Conservation (phyloP, 2,329 filamentous ascomycete species). For the Mollisia scopiformis region DNA sequence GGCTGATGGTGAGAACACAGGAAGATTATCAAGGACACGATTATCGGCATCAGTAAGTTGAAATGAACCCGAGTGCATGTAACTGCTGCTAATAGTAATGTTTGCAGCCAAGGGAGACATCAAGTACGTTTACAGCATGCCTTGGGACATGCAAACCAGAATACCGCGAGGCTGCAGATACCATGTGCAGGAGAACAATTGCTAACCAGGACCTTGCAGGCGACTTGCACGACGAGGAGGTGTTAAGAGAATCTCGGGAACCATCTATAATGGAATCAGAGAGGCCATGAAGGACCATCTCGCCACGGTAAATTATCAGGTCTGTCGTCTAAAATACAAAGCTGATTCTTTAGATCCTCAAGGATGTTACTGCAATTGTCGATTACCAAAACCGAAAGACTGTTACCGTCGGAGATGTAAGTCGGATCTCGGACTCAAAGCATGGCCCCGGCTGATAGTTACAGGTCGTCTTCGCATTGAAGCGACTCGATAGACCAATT, state of each 20-base stretch:
- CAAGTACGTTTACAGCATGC: slow-evolving; percentile 42
- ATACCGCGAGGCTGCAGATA: background rate
- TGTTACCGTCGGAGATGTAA: slow-evolving; percentile 63
- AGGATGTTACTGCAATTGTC: slow-evolving; percentile 50
- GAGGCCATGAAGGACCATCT: slow-evolving; percentile 54
- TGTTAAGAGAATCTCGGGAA: slow-evolving; percentile 70
- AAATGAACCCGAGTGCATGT: background rate
- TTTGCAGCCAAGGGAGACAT: slow-evolving; percentile 56
- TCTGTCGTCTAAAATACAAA: background rate
- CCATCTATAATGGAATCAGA: slow-evolving; percentile 67
- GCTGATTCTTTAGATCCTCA: slow-evolving; percentile 50
- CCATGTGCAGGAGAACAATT: background rate
- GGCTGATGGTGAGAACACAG: slow-evolving; percentile 35
- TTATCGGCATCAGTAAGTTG: slow-evolving; percentile 54
- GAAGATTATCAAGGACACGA: slow-evolving; percentile 51
- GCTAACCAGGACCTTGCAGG: slow-evolving; percentile 36
- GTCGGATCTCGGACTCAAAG: slow-evolving; percentile 28
- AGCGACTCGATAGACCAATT: slow-evolving; percentile 52
- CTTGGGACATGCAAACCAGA: background rate
- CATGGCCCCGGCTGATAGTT: slow-evolving; percentile 7
- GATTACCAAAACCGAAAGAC: slow-evolving; percentile 64
- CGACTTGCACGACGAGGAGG: slow-evolving; percentile 76
- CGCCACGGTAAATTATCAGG: slow-evolving; percentile 40
- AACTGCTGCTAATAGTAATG: slow-evolving; percentile 1
- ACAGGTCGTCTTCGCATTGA: slow-evolving; percentile 58